Base-by-base conservation (phyloP, 1,284 basidiomycete species). In the Termitomyces sp. region DNA sequence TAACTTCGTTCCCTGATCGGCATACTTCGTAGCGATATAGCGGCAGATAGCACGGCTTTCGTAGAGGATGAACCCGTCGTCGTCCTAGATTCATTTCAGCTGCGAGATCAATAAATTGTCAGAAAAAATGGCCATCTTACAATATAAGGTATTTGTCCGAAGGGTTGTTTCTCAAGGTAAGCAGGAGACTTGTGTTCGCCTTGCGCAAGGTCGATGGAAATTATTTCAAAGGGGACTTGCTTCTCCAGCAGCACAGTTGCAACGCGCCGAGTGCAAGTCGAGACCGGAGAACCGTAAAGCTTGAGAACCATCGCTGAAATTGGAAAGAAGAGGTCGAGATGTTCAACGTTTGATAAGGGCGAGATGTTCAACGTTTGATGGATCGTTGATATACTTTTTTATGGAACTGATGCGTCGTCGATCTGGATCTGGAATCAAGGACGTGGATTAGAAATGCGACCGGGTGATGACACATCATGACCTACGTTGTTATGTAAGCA, bases 61-160 rank as follows among this genome's bases (percentile, higher is more conserved):
- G 58, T 58, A 72, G 15, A 74, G 56, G 26, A 67, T 62, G 52
- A 72, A 68, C 1, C 70, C 71, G 33, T 71, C 64, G 43, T 73
- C 71, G 17, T 60, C 58, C 60, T 61, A 47, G 1, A 10, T 9
- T 47, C 24, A 33, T 49, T 36, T 48, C 5, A 5, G 8, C 31
- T 17, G 26, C 2, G 5, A 33, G 12, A 10, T 2, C 2, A 6
- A 13, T 3, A 13, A 7, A 31, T 28, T n/a, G 5, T 24, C 24
- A 24, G 24, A 24, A 24, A n/a, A 19, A 30, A 44, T 6, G 62
- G 5, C 9, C 30, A 8, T 17, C 76, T 41, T 55, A 80, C 77
- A 53, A 86, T 72, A 67, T 76, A 82, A 2, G 85, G 85, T 55
- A 86, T 67, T 65, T 83, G 78, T 19, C 82, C 82, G 57, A 86